Base-by-base conservation (phyloP, 805 yeast genomes). In the Lachancea meyersii region DNA sequence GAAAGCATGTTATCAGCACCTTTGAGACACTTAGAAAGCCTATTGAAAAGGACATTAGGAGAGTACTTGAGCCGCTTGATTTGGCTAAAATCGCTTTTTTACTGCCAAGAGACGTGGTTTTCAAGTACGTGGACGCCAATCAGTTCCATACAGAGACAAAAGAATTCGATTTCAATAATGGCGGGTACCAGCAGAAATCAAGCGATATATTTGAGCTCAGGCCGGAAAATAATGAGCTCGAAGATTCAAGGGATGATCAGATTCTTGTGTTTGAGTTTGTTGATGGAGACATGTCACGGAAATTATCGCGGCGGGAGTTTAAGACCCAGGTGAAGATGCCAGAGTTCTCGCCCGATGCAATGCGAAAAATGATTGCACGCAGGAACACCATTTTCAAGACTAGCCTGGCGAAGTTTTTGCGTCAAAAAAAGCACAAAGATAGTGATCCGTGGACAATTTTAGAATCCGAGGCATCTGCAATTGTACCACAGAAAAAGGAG, bases 61-160 rank as follows among this genome's bases (percentile, higher is more conserved):
- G 79, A 19, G 62, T 62, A 6, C 53, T 77, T 13, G 65, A 70
- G 1, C 55, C 63, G 9, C 61, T 69, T 8, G 95, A 86, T 58
- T 71, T 83, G 27, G 85, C 94, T 1, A 69, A 72, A 44, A 70
- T 89, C 24, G 75, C 71, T 35, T 72, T 67, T 7, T 54, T 88
- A 6, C 58, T 85, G 1, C 95, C 95, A 0, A 67, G 73, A 21
- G 91, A 84, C 38, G 75, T 85, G 10, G 65, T 78, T 2, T 80
- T 80, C 53, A 84, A 79, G 39, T 89, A 85, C 58, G 79, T 83
- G 34, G 96, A 89, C 58, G 87, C 82, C 57, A 81, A 82, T 53
- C 89, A 80, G 51, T 55, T 79, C 9, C 60, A 58, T 5, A 55
- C 61, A 2, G 71, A 66, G 45, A 57, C 64, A 27, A 66, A 67